phyloP scores from a whole-genome alignment of 257 asterid species.

The Cruciata laevipes region DNA sequence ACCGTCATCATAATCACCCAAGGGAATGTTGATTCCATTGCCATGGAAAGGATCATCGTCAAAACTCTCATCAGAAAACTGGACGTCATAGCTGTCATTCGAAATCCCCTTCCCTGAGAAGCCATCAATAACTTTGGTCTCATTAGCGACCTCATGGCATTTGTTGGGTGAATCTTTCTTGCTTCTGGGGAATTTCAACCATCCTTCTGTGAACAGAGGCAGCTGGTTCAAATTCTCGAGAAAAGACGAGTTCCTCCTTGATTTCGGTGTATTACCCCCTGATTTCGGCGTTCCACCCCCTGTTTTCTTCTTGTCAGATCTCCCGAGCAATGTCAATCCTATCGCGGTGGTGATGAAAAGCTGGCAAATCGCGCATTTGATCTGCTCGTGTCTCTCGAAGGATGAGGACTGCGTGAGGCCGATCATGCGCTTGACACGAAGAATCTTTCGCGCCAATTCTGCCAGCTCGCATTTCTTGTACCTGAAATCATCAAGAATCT shows the following conservation, averaged over 20 bases:
- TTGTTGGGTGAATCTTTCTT: conserved; percentile 31
- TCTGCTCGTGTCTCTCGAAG: conserved; percentile 63
- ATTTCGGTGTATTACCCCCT: background rate
- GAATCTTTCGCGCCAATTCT: conserved; percentile 49
- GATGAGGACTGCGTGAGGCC: conserved; percentile 72
- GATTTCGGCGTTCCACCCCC: background rate
- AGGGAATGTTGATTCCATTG: conserved; percentile 8
- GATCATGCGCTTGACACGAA: conserved; percentile 62
- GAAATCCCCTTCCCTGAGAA: conserved; percentile 4
- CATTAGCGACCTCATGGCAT: conserved; percentile 10
- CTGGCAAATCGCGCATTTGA: conserved; percentile 70
- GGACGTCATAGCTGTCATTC: background rate
- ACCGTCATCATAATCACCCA: background rate
- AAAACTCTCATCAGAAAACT: conserved; percentile 1
- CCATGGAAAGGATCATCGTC: conserved; percentile 12
- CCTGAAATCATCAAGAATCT: conserved; percentile 39
- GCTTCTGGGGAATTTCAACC: conserved; percentile 47
- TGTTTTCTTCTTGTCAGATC: conserved; percentile 20
- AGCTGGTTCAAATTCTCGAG: conserved; percentile 48
- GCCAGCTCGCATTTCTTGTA: conserved; percentile 54
- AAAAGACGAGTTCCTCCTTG: conserved; percentile 32
- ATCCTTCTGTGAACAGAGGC: conserved; percentile 56
- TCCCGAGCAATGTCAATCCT: conserved; percentile 41
- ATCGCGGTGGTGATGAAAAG: conserved; percentile 54
- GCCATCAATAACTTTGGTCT: conserved; percentile 6